Conservation (phyloP, 768 basidiomycete species). For the Pisolithus tinctorius region DNA sequence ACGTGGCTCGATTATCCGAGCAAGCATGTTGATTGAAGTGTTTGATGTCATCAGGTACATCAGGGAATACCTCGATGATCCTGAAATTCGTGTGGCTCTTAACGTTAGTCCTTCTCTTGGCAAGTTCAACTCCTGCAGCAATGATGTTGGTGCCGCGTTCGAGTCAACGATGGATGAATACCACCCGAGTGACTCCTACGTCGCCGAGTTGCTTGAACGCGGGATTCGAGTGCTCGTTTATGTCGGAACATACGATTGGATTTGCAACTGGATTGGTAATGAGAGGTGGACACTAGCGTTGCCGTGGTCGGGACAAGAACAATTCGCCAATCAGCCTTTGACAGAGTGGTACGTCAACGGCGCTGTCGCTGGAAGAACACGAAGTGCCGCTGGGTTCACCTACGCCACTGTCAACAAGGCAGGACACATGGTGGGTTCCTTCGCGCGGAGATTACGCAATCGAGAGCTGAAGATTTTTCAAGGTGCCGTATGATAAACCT, state of each 20-base stretch:
- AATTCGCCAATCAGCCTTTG: conserved; percentile 42
- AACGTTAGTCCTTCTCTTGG: conserved; percentile 51
- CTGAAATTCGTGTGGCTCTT: conserved; percentile 44
- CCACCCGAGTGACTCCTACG: conserved; percentile 27
- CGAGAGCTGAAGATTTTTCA: background rate
- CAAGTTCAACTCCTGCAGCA: conserved; percentile 37
- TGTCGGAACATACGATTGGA: conserved; percentile 72
- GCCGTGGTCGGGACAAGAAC: conserved; percentile 60
- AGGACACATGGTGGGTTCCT: conserved; percentile 61
- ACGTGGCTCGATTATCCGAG: conserved; percentile 3
- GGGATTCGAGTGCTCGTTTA: conserved; percentile 69
- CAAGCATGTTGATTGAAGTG: background rate
- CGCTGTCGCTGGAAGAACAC: conserved; percentile 46
- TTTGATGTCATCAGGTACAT: conserved; percentile 39
- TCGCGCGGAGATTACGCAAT: conserved; percentile 5
- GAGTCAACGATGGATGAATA: conserved; percentile 32
- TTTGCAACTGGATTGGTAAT: conserved; percentile 76
- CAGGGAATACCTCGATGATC: conserved; percentile 52
- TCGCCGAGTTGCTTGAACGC: conserved; percentile 59
- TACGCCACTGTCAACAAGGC: conserved; percentile 62
- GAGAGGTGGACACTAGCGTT: conserved; percentile 68
- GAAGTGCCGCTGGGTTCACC: conserved; percentile 54
- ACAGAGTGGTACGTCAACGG: conserved; percentile 52
- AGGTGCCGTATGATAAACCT: conserved; percentile 63
- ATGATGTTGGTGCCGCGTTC: conserved; percentile 46